These are phyloP conservation scores for Schizosaccharomyces lindneri DNA, from an alignment of 805 yeast genomes.

Conservation along the genomic window DNA sequence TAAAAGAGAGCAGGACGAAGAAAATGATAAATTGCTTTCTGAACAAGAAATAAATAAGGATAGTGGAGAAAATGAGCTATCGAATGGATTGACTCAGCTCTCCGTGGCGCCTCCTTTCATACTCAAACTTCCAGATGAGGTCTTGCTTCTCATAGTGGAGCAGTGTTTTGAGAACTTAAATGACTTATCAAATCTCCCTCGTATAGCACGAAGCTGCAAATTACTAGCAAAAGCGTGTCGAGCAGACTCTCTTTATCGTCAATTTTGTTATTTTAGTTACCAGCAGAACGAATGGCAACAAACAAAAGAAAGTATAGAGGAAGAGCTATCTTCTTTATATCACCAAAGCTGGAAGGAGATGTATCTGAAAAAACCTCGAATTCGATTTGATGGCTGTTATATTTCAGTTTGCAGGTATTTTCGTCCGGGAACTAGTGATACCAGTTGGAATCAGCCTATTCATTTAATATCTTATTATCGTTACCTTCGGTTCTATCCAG, in stretches of 20 bases:
- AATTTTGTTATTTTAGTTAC: not conserved
- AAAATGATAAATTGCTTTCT: not conserved
- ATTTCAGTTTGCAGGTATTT: conserved; percentile 65
- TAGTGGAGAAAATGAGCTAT: not conserved
- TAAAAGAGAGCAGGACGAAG: conserved; percentile 2
- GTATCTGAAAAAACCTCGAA: conserved; percentile 43
- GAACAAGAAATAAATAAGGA: not conserved
- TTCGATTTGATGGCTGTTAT: conserved; percentile 63
- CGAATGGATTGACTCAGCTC: not conserved
- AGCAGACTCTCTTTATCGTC: not conserved
- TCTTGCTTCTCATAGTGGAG: not conserved
- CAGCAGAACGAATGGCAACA: not conserved
- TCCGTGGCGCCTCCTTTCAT: not conserved
- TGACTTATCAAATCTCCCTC: not conserved
- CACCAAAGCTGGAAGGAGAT: conserved; percentile 20
- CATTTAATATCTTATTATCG: conserved; percentile 73
- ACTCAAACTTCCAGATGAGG: conserved; percentile 7
- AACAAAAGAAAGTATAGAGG: not conserved
- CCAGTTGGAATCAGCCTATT: conserved; percentile 49
- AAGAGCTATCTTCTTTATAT: not conserved
- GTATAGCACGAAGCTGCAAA: not conserved
- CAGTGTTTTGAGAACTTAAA: not conserved
- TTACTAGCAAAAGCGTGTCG: not conserved
- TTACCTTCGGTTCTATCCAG: conserved; percentile 54
- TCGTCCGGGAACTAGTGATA: conserved; percentile 52